Conservation (phyloP, 805 yeast genomes). For the Hermanozyma aechmeae region DNA sequence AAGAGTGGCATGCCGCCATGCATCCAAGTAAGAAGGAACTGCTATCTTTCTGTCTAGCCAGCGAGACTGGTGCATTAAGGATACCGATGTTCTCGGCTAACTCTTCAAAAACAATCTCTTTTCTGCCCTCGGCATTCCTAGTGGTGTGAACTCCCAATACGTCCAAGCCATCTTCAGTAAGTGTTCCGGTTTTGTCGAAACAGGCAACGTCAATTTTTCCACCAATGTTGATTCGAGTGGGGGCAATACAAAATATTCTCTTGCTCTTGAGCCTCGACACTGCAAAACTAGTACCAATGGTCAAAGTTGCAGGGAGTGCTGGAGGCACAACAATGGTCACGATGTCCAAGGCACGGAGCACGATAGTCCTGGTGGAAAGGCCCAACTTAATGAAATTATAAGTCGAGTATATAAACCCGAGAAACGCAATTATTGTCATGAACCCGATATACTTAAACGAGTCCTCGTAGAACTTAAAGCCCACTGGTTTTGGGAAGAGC, state of each 20-base stretch:
- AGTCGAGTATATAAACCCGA: slow-evolving; percentile 82
- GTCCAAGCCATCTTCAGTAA: slow-evolving; percentile 94
- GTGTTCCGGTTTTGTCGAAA: slow-evolving; percentile 95
- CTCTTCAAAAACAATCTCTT: slow-evolving; percentile 27
- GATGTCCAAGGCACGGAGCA: slow-evolving; percentile 84
- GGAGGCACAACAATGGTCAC: slow-evolving; percentile 98
- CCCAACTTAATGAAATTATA: slow-evolving; percentile 74
- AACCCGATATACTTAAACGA: slow-evolving; percentile 94
- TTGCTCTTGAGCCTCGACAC: slow-evolving; percentile 57
- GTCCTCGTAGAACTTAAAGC: slow-evolving; percentile 88
- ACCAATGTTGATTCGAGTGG: slow-evolving; percentile 91
- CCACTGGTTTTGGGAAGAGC: slow-evolving; percentile 92
- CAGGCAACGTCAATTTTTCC: slow-evolving; percentile 87
- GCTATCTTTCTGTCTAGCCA: slow-evolving; percentile 6
- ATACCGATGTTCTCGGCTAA: slow-evolving; percentile 9
- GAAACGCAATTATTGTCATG: slow-evolving; percentile 75
- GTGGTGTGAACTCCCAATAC: slow-evolving; percentile 52
- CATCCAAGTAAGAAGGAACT: slow-evolving; percentile 26
- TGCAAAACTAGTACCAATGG: slow-evolving; percentile 95
- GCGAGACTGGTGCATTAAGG: slow-evolving; percentile 1
- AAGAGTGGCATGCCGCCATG: slow-evolving; percentile 80
- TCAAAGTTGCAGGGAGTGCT: slow-evolving; percentile 93
- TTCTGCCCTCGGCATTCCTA: slow-evolving; percentile 30
- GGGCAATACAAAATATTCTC: slow-evolving; percentile 82
- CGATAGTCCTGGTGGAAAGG: slow-evolving; percentile 56